Evolutionary conservation across 805 yeast genomes (phyloP), one percentile per base, ranked within the genome.

Genomic region (Pichia eremophila): DNA sequence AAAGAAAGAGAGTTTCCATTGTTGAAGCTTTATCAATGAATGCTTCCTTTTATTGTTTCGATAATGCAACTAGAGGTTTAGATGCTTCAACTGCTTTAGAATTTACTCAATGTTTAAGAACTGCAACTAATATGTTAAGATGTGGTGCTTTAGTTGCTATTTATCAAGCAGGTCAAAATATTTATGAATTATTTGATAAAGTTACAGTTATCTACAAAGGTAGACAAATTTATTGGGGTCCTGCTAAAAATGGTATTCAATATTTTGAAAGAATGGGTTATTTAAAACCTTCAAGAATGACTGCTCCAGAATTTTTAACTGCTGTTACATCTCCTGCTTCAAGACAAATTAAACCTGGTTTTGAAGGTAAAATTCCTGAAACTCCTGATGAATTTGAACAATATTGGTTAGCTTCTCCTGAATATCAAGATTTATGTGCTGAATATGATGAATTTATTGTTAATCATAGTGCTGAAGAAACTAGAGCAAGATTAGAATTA

Each of bases 51-150:
- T 78, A 75, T 55, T 78, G 83, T 54, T 79, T 81, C 74, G 85
- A 79, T 67, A 80, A 79, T 56, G 81, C 85, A 27, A 80, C 85
- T 17, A 73, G 85, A 66, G 85, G 85, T 64, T 69, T 79, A 54
- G 85, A 79, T 65, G 77, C 85, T n/a, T 79, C 85, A 10, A 79
- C 85, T 29, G 85, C 85, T 19, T 70, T 80, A 50, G 85, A 79
- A 63, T 79, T 76, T 53, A 72, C 78, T 31, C 75, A 78, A 59
- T 78, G 83, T 44, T 69, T 80, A 47, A 76, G 79, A 66, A 71
- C 80, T n/a, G 75, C 80, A 6, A 79, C 85, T 8, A 76, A 78
- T 52, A 64, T 80, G 66, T 65, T 75, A 56, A 72, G 74, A 47
- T 70, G 75, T 40, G 72, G 83, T 29, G 80, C 83, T 9, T 64